Evolutionary conservation across 139 green algal species (phyloP).

Genomic region (Asterochloris sp.): DNA sequence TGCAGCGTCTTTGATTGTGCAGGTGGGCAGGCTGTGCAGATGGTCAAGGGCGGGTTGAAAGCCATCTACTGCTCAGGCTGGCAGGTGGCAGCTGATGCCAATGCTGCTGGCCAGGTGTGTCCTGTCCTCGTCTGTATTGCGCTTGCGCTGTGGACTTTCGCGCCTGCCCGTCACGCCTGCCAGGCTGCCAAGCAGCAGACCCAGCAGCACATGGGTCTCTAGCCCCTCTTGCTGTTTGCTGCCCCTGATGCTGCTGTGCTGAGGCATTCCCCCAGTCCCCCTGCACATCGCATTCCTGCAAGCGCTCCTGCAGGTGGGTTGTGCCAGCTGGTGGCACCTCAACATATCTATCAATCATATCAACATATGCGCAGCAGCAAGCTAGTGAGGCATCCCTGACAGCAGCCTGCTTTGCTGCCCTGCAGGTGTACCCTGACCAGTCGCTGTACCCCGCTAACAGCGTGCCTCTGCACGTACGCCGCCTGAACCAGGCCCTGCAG

Average conservation of each 20-base stretch:
- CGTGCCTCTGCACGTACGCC: slow-evolving; percentile 62
- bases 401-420: background rate
- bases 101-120: slow-evolving; percentile 44
- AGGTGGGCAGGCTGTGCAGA: slow-evolving; percentile 40
- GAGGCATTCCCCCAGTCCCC: no score
- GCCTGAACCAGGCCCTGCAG: slow-evolving; percentile 63
- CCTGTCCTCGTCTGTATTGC: no score
- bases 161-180: no score
- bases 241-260: no score
- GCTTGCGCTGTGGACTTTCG: no score
- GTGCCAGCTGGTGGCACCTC: background rate
- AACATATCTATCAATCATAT: background rate
- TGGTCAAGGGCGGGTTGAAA: slow-evolving; percentile 66
- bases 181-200: no score
- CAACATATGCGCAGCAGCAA: background rate
- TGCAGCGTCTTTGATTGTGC: no score
- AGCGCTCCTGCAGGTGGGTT: no score
- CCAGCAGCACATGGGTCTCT: no score
- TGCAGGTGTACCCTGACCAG: slow-evolving; percentile 79
- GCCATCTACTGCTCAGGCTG: slow-evolving; percentile 90
- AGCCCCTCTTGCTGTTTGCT: no score
- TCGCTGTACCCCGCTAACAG: slow-evolving; percentile 75
- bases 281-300: no score
- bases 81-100: slow-evolving; percentile 81
- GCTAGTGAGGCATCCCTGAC: background rate